Evolutionary conservation across 805 yeast genomes (phyloP).

Genomic region (Candida morakotiae): DNA sequence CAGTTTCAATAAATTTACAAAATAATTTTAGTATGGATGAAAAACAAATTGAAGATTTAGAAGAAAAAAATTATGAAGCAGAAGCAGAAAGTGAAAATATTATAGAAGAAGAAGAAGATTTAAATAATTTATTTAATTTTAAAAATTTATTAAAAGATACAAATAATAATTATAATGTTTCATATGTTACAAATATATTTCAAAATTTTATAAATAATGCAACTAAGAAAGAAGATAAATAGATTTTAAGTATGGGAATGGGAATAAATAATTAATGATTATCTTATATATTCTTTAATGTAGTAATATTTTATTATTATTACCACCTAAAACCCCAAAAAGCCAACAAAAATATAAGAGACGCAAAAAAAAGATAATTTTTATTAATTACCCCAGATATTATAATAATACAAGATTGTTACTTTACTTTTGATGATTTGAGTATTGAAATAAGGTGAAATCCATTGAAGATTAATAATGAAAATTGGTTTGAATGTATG

Average conservation of each 20-base stretch:
- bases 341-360: too few relatives aligned
- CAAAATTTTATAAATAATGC: conserved; percentile 35
- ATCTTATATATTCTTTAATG: too few relatives aligned
- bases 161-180: conserved; percentile 20
- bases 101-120: conserved; percentile 17
- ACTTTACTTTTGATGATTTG: too few relatives aligned
- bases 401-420: too few relatives aligned
- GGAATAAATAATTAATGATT: background rate
- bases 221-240: conserved; percentile 3
- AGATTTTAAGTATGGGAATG: too few relatives aligned
- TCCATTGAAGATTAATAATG: too few relatives aligned
- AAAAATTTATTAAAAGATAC: conserved; percentile 19
- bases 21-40: conserved; percentile 36
- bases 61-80: conserved; percentile 13
- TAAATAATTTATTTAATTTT: conserved; percentile 22
- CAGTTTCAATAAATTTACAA: conserved; percentile 31
- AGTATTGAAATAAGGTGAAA: too few relatives aligned
- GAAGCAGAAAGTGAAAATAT: conserved; percentile 25
- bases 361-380: too few relatives aligned
- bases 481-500: too few relatives aligned
- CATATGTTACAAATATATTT: conserved; percentile 32
- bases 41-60: conserved; percentile 17
- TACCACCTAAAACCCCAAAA: too few relatives aligned
- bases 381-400: too few relatives aligned
- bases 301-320: too few relatives aligned